A percentile compares a stretch with the other conserved stretches of the same genome.
phyloP scores from a whole-genome alignment of 2,329 filamentous ascomycete genomes.

The Monosporascus sp. region DNA sequence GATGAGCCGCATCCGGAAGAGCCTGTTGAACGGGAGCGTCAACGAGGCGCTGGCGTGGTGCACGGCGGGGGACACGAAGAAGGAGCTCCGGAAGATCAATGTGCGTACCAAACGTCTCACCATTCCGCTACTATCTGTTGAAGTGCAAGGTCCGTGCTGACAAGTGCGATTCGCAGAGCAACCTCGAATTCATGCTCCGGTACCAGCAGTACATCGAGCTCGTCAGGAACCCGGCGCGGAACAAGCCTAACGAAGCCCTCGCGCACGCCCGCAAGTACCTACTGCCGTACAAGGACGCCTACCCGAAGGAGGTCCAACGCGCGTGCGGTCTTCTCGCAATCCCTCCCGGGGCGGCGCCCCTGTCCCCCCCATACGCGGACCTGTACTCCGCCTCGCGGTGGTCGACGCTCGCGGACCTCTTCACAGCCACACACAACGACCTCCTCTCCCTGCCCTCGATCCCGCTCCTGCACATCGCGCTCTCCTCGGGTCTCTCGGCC shows the following conservation, averaged over 20 bases:
- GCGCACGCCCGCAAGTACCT: constrained; percentile 79
- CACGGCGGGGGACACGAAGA: constrained; percentile 71
- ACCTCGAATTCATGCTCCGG: constrained; percentile 87
- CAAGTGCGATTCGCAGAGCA: constrained; percentile 26
- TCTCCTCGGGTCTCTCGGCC: constrained; percentile 85
- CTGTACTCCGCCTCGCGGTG: constrained; percentile 73
- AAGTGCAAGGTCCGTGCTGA: no score
- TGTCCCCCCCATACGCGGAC: constrained; percentile 36
- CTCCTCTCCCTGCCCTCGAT: constrained; percentile 77
- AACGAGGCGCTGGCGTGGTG: constrained; percentile 85
- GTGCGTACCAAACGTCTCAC: constrained; percentile 37
- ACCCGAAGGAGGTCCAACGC: constrained; percentile 62
- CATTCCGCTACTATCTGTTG: no score
- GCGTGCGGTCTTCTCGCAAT: constrained; percentile 80
- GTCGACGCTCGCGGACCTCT: constrained; percentile 70
- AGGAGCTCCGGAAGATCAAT: constrained; percentile 81
- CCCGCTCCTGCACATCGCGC: constrained; percentile 83
- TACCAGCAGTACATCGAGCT: constrained; percentile 95
- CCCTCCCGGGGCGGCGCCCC: constrained; percentile 46
- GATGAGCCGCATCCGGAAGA: constrained; percentile 72
- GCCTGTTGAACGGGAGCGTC: constrained; percentile 65
- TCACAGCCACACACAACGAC: constrained; percentile 79
- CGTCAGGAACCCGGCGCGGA: constrained; percentile 58
- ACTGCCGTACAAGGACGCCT: constrained; percentile 61
- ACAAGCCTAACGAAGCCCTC: constrained; percentile 70